Evolutionary conservation across 2,329 filamentous ascomycete genomes (phyloP).

Genomic region (Neofusicoccum cordaticola): DNA sequence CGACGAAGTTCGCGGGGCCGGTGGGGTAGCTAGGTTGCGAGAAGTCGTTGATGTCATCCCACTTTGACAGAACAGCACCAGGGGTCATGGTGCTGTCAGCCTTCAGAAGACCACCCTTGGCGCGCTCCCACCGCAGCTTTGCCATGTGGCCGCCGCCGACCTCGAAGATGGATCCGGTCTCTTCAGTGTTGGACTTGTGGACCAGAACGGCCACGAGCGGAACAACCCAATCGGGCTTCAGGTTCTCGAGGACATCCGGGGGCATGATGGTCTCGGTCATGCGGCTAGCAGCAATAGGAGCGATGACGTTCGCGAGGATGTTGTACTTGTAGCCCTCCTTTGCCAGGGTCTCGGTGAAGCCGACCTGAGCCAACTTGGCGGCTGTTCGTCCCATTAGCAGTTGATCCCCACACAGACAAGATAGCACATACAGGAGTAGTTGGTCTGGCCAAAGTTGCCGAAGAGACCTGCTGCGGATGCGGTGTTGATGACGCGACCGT

Average conservation of each 20-base stretch:
- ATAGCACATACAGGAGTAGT: conserved; percentile 71
- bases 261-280: conserved; percentile 97
- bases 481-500: conserved; percentile 93
- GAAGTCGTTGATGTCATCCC: conserved; percentile 85
- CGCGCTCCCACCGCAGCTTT: conserved; percentile 93
- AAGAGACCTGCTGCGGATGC: conserved; percentile 94
- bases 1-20: conserved; percentile 84
- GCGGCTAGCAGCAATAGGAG: conserved; percentile 88
- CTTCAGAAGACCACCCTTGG: conserved; percentile 84
- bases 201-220: conserved; percentile 85
- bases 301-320: conserved; percentile 91
- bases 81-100: conserved; percentile 85
- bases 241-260: conserved; percentile 78
- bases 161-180: conserved; percentile 90
- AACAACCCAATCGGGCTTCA: conserved; percentile 93
- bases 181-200: conserved; percentile 76
- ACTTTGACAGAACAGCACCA: conserved; percentile 82
- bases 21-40: conserved; percentile 77
- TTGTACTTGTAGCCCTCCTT: conserved; percentile 99
- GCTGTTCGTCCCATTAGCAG: conserved; percentile 49
- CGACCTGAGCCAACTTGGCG: conserved; percentile 91
- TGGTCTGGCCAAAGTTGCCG: conserved; percentile 91
- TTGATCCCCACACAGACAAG: no score
- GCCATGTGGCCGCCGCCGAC: conserved; percentile 88
- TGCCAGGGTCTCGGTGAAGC: conserved; percentile 95